These are phyloP conservation scores for Trichoderma gracile DNA, from an alignment of 2,329 filamentous ascomycete species.

Conservation along the genomic window DNA sequence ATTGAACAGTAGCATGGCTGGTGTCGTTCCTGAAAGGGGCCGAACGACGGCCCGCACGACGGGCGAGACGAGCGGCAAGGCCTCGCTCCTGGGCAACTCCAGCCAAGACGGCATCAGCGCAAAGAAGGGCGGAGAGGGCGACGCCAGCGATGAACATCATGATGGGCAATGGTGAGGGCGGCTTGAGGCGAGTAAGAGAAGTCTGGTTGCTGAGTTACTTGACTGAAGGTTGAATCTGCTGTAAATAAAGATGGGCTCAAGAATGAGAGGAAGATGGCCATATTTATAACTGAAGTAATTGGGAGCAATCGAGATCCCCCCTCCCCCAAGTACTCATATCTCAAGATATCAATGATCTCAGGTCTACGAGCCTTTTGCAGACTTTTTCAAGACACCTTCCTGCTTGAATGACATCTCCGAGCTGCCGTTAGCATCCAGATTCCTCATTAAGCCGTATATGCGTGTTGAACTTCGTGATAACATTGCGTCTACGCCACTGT, in stretches of 20 bases:
- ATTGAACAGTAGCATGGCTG: constrained; percentile 13
- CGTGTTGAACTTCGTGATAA: not conserved
- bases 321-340: not conserved
- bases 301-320: not conserved
- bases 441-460: constrained; percentile 5
- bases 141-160: constrained; percentile 16
- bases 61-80: constrained; percentile 14
- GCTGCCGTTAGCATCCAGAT: not conserved
- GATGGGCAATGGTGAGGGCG: not conserved
- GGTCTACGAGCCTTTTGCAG: not conserved
- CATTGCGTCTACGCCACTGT: not conserved
- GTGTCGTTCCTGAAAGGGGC: not conserved
- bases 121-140: constrained; percentile 8
- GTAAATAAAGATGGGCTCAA: not conserved
- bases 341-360: not conserved
- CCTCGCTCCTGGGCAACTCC: constrained; percentile 7
- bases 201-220: not conserved
- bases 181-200: not conserved
- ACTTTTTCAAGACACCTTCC: not conserved
- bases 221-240: not conserved
- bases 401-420: constrained; percentile 19
- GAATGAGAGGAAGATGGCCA: not conserved
- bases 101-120: constrained; percentile 13
- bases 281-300: not conserved
- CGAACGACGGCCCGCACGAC: constrained; percentile 14